Conservation (phyloP, 306 rosid species). For the Dryas drummondii region DNA sequence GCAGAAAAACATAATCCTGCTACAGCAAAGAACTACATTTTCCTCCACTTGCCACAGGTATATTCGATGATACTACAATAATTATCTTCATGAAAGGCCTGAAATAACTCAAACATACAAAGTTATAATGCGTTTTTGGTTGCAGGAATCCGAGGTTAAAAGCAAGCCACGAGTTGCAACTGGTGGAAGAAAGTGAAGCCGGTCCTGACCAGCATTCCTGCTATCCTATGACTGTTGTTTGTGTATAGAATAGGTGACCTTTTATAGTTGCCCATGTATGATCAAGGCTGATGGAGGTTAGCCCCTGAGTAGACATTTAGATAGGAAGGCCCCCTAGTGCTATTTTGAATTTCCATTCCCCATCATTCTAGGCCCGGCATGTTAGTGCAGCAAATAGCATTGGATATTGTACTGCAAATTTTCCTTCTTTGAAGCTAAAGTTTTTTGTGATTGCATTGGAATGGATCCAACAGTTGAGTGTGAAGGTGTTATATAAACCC, state of each 20-base stretch:
- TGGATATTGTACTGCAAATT: no score
- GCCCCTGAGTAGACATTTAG: neutral
- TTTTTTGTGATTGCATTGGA: no score
- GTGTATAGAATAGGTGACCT: neutral
- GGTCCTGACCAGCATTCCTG: neutral
- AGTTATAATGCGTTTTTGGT: neutral
- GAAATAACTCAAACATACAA: neutral
- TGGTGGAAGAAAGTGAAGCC: slow-evolving; percentile 33
- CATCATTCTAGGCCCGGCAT: no score
- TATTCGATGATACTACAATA: neutral
- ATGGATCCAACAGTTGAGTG: no score
- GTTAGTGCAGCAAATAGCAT: no score
- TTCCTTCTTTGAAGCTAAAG: no score
- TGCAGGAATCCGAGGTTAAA: slow-evolving; percentile 39
- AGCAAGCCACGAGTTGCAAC: slow-evolving; percentile 32
- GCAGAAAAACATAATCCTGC: slow-evolving; percentile 91
- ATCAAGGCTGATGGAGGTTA: neutral
- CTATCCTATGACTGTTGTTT: neutral
- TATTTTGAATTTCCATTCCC: neutral
- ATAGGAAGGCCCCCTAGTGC: neutral
- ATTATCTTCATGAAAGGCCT: neutral
- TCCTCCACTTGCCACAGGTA: slow-evolving; percentile 76
- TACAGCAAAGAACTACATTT: slow-evolving; percentile 66
- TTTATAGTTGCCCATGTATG: neutral
- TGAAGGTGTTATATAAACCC: no score